Base-by-base conservation (phyloP, 495 filamentous ascomycete genomes). In the Articulospora tetracladia region DNA sequence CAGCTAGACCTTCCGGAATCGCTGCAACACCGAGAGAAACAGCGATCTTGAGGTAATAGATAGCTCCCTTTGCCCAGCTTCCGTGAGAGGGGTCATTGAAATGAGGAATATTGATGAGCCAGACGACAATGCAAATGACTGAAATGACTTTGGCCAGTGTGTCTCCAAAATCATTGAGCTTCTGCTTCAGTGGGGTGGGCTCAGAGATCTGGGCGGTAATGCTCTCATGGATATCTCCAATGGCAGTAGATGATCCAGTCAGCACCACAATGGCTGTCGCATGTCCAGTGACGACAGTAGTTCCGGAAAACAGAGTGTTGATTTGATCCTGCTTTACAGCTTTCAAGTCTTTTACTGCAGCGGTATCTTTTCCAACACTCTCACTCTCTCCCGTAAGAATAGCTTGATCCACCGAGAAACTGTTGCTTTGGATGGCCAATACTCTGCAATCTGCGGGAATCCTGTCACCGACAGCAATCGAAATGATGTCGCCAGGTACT, bases 21-120 rank as follows among this genome's bases (percentile, higher is more conserved):
- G 95, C 95, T 26, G 95, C 95, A 28, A 99, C 95, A 69, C 95
- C 95, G 28, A 99, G 87, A 28, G 95, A 99, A 51, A 99, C 95
- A 28, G 95, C 95, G 72, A 99, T 99, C 83, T 99, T 99, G 63
- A 99, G 83, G 74, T 99, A 99, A 80, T 99, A 99, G 65, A 99
- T 98, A 53, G 95, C 95, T 58, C 95, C 95, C 78, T 97, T 98
- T 52, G 92, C 86, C 92, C 92, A 98, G 68, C 87, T 88, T 59
- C 92, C 93, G 71, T 97, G 93, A 54, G 89, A 84, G 22, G 91
- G 91, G 69, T 99, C 95, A 69, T 85, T 93, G 81, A 99, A 99
- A 74, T 99, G 89, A 61, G 88, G 86, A 62, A 97, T 88, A 76
- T 99, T 99, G 80, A 99, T 99, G 49, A 97, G 76, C 95, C 95